Percentiles rank a stretch among this genome's conserved stretches.
Conservation (phyloP, 129 eudicot species). For the Kitagawia praeruptora region DNA sequence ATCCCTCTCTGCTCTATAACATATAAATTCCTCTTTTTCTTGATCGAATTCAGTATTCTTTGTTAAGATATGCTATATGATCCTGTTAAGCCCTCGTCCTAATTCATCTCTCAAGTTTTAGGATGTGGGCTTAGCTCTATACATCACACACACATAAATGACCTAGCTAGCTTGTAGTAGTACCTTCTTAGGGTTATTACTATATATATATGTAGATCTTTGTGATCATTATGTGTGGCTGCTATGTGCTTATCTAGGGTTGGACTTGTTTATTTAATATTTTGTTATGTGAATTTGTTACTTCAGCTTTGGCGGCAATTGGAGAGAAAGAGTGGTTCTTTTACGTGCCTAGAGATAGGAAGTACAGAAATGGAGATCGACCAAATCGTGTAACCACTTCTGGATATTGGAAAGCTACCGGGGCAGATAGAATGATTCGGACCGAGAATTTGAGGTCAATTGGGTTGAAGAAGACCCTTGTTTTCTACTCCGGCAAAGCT, state of each 20-base stretch:
- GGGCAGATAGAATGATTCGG: constrained; percentile 50
- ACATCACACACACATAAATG: background rate
- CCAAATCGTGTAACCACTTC: constrained; percentile 63
- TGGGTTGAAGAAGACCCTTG: constrained; percentile 51
- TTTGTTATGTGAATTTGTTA: background rate
- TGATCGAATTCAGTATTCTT: background rate
- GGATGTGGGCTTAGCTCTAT: too few species aligned
- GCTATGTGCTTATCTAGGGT: background rate
- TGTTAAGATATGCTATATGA: too few species aligned
- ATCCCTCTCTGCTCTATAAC: background rate
- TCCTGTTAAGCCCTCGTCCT: too few species aligned
- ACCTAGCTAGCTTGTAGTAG: background rate
- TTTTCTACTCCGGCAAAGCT: constrained; percentile 58
- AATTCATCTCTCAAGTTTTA: too few species aligned
- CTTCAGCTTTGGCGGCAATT: constrained; percentile 30
- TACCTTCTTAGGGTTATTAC: background rate
- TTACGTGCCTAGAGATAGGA: constrained; percentile 54
- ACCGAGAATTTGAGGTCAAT: constrained; percentile 33
- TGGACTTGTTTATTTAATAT: background rate
- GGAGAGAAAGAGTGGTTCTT: constrained; percentile 67
- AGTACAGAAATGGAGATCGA: constrained; percentile 56
- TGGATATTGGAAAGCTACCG: constrained; percentile 66
- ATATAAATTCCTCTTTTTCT: background rate
- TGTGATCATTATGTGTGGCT: background rate
- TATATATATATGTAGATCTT: background rate